A percentile compares a stretch with the other conserved stretches of the same genome.
Conservation (phyloP, 192 early-diverging fungal genomes). For the Lunasporangiospora selenospora region DNA sequence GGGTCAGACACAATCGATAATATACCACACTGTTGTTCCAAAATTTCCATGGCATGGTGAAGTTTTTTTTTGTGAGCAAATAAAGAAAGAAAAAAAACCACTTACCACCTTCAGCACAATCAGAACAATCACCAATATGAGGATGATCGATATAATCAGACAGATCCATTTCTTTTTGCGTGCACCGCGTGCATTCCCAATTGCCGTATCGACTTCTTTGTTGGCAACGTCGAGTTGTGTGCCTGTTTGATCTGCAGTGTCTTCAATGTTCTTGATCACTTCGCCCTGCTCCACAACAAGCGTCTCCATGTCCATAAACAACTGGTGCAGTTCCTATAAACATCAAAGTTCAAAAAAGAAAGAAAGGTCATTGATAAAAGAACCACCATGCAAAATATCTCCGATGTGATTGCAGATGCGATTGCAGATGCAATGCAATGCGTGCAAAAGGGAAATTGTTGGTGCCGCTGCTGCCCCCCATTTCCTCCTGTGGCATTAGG, state of each 20-base stretch:
- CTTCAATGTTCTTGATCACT: conserved; percentile 74
- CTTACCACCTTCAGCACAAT: conserved; percentile 32
- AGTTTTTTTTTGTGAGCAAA: background rate
- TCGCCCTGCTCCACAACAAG: conserved; percentile 80
- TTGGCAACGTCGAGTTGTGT: conserved; percentile 69
- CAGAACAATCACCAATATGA: conserved; percentile 53
- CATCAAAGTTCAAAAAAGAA: background rate
- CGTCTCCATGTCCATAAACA: conserved; percentile 90
- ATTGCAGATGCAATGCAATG: too few species aligned
- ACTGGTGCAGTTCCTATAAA: conserved; percentile 80
- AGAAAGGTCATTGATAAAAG: background rate
- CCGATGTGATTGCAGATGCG: background rate
- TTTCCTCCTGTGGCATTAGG: too few species aligned
- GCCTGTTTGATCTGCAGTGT: conserved; percentile 64
- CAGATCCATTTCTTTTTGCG: conserved; percentile 68
- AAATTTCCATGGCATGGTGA: too few species aligned
- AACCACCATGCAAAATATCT: background rate
- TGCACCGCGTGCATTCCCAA: conserved; percentile 45
- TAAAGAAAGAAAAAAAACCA: background rate
- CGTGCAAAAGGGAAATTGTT: too few species aligned
- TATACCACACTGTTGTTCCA: too few species aligned
- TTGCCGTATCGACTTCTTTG: conserved; percentile 63
- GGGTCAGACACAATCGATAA: too few species aligned
- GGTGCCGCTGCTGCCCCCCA: too few species aligned
- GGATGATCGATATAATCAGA: conserved; percentile 46